phyloP scores from a whole-genome alignment of 1,139 yeast species.

The Suhomyces panamericanus region DNA sequence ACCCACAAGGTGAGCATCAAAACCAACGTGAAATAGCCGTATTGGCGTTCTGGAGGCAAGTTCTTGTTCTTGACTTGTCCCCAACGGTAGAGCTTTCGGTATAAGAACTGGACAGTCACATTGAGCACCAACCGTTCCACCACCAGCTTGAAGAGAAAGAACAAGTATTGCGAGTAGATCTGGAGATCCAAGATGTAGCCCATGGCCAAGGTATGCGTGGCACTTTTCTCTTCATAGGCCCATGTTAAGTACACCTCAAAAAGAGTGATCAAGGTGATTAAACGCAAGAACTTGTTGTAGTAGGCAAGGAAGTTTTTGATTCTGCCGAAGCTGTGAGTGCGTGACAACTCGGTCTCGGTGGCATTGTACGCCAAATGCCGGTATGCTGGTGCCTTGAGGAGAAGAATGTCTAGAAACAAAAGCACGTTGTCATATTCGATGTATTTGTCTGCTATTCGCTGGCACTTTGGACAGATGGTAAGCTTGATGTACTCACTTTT shows the following conservation, averaged over 20 bases:
- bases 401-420: conserved; percentile 75
- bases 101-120: conserved; percentile 44
- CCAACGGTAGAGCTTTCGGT: conserved; percentile 37
- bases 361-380: conserved; percentile 83
- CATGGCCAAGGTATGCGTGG: conserved; percentile 27
- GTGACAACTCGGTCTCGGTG: conserved; percentile 37
- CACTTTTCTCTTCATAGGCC: conserved; percentile 80
- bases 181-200: conserved; percentile 42
- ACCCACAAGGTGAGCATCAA: conserved; percentile 69
- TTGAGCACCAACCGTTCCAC: conserved; percentile 60
- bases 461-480: conserved; percentile 75
- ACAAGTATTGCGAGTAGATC: conserved; percentile 61
- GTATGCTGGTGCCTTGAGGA: conserved; percentile 86
- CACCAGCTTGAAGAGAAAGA: conserved; percentile 63
- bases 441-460: conserved; percentile 80
- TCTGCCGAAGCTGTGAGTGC: background rate
- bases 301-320: conserved; percentile 7
- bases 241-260: conserved; percentile 89
- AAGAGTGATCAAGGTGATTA: conserved; percentile 65
- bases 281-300: conserved; percentile 40
- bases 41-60: conserved; percentile 18
- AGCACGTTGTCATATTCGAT: conserved; percentile 87
- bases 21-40: conserved; percentile 33
- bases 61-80: conserved; percentile 24
- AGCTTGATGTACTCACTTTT: conserved; percentile 78